Evolutionary conservation across 108 stramenopile species (phyloP), one percentile per base, ranked within the genome.

Genomic region (Pseudonitzschia pungens): DNA sequence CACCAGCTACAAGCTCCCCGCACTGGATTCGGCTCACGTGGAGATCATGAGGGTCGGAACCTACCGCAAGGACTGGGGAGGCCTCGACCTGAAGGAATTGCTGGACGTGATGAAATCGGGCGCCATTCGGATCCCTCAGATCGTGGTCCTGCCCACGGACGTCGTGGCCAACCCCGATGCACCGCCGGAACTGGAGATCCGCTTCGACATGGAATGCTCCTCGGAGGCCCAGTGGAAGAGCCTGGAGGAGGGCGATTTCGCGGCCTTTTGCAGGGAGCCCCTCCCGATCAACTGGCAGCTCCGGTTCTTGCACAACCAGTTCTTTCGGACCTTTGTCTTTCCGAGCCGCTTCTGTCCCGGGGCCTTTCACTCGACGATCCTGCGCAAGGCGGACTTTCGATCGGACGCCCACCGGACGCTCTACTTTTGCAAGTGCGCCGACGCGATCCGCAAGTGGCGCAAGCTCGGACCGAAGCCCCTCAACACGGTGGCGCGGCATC

Each of bases 11-110:
- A 95, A 95, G 67, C 80, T 95, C 14, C 80, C 90, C 8, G 87
- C 90, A 27, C 87, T 84, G 63, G 94, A 95, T 81, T 86, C 87
- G 3, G 89, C 89, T 4, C 94, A 95, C 77, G 89, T 95, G 1
- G 94, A 95, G 67, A 87, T 95, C 56, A 91, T 95, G 87, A 72
- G 94, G 11, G 89, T 95, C 60, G 91, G 94, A 20, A 95, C 94
- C 14, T 95, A 84, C 69, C 73, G 80, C 43, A 80, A 86, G 54
- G 90, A 88, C 32, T 92, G 90, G 90, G 94, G 94, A 53, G 94
- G 94, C 36, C 64, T 92, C 33, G 52, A 77, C 28, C 79, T 80
- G 57, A 77, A 90, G 52, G 87, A 88, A 32, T 69, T 95, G n/a
- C 65, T 91, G 51, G 78, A 83, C 18, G 84, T 87, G 2, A 78